Conservation (phyloP, 2,329 filamentous ascomycete genomes). For the Neophaeococcomyces aloes region DNA sequence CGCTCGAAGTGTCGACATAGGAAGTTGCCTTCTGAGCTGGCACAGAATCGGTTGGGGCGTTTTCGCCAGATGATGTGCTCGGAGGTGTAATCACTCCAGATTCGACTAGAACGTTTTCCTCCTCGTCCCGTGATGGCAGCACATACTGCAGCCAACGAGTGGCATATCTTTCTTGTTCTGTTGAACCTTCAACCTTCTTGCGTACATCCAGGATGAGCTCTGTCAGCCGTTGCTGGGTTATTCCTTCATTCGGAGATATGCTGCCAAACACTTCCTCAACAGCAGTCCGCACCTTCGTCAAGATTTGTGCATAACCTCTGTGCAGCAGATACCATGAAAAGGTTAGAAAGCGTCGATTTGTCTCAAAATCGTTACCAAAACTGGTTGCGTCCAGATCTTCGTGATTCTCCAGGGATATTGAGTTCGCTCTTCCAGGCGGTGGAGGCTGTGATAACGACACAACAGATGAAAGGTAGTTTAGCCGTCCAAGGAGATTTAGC, state of each 20-base stretch:
- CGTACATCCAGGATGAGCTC: slow-evolving; percentile 74
- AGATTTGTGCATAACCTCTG: slow-evolving; percentile 73
- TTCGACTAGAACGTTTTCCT: slow-evolving; percentile 73
- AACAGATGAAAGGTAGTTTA: slow-evolving; percentile 92
- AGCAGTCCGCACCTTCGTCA: slow-evolving; percentile 69
- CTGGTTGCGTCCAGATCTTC: slow-evolving; percentile 72
- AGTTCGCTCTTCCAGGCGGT: slow-evolving; percentile 35
- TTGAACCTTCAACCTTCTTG: slow-evolving; percentile 69
- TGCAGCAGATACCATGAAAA: slow-evolving; percentile 98
- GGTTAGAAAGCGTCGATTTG: slow-evolving; percentile 85
- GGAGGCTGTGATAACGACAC: slow-evolving; percentile 75
- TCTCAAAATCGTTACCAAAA: slow-evolving; percentile 90
- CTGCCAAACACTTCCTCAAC: slow-evolving; percentile 84
- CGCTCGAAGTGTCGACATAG: slow-evolving; percentile 17
- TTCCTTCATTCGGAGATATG: slow-evolving; percentile 76
- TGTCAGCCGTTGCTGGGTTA: slow-evolving; percentile 69
- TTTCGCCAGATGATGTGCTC: slow-evolving; percentile 29
- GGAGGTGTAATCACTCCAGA: slow-evolving; percentile 57
- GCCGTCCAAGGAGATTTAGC: slow-evolving; percentile 87
- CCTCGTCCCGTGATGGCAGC: slow-evolving; percentile 58
- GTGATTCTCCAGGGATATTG: slow-evolving; percentile 81
- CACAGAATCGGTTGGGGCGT: slow-evolving; percentile 29
- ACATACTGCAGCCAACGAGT: slow-evolving; percentile 74
- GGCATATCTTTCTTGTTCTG: slow-evolving; percentile 50
- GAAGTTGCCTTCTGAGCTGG: slow-evolving; percentile 24